Percentiles rank a stretch among this genome's conserved stretches.
These are phyloP conservation scores for Neurospora sp. DNA, from an alignment of 495 filamentous ascomycete genomes.

Conservation along the genomic window DNA sequence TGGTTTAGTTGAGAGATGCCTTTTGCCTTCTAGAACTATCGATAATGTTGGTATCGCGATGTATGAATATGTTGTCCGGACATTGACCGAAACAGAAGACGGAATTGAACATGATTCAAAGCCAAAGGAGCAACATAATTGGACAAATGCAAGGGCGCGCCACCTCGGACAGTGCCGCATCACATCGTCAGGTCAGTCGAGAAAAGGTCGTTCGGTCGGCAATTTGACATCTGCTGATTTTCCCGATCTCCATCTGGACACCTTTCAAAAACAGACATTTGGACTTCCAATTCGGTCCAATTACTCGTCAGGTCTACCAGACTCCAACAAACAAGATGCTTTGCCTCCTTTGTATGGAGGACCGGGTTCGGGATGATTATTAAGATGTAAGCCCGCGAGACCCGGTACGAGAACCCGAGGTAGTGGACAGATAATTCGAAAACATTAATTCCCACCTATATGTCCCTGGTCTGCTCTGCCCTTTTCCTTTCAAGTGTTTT, in stretches of 20 bases:
- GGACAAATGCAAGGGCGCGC: not conserved
- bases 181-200: not conserved
- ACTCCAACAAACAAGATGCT: not conserved
- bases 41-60: no score
- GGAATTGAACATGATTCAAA: not conserved
- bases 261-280: not conserved
- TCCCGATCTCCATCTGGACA: not conserved
- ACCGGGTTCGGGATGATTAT: not conserved
- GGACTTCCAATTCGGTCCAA: no score
- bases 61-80: no score
- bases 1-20: no score
- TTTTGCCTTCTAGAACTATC: no score
- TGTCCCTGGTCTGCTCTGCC: not conserved
- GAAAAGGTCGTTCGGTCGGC: not conserved
- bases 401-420: not conserved
- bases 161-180: not conserved
- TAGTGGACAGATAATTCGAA: not conserved
- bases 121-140: not conserved
- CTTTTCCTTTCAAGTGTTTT: not conserved
- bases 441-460: not conserved
- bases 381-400: not conserved
- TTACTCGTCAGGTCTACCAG: no score
- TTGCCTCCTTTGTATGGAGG: not conserved
- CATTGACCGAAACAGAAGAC: not conserved
- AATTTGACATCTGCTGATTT: not conserved